Evolutionary conservation across 1,284 basidiomycete genomes (phyloP).

Genomic region (Cryptococcus jaspeensis): DNA sequence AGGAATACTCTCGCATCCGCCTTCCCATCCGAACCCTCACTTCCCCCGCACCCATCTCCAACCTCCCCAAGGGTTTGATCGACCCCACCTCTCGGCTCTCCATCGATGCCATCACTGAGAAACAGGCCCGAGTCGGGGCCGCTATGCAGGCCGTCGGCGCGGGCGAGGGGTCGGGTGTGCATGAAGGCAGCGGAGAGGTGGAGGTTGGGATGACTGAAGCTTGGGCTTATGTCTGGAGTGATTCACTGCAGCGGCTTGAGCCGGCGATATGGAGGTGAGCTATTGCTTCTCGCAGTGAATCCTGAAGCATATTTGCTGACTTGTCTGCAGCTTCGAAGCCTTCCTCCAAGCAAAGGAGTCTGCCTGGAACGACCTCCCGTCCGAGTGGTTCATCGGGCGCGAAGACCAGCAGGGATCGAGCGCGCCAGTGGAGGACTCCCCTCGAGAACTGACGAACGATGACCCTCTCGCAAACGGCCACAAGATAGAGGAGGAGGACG

Average conservation of each 20-base stretch:
- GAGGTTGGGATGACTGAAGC: constrained; percentile 40
- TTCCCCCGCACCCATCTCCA: constrained; percentile 43
- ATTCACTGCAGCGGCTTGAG: constrained; percentile 54
- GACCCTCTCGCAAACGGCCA: not conserved
- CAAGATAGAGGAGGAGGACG: constrained; percentile 6
- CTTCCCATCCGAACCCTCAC: constrained; percentile 59
- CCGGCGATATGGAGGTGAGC: constrained; percentile 72
- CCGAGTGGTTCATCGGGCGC: constrained; percentile 28
- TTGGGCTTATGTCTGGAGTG: constrained; percentile 71
- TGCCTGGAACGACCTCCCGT: constrained; percentile 31
- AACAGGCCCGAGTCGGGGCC: not conserved
- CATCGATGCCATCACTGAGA: not conserved
- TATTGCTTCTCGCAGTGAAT: too few relatives aligned
- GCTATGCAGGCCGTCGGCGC: not conserved
- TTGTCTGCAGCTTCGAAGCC: constrained; percentile 27
- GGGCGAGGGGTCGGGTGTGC: not conserved
- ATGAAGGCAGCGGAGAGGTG: constrained; percentile 7
- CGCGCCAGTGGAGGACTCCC: not conserved
- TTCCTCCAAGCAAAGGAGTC: constrained; percentile 41
- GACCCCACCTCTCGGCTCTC: constrained; percentile 29
- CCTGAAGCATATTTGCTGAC: not conserved
- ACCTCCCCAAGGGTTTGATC: constrained; percentile 48
- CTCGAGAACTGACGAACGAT: not conserved
- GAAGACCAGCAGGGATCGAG: not conserved
- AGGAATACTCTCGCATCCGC: constrained; percentile 68